Conservation (phyloP, 1,284 basidiomycete genomes). For the Pholiota adiposa region DNA sequence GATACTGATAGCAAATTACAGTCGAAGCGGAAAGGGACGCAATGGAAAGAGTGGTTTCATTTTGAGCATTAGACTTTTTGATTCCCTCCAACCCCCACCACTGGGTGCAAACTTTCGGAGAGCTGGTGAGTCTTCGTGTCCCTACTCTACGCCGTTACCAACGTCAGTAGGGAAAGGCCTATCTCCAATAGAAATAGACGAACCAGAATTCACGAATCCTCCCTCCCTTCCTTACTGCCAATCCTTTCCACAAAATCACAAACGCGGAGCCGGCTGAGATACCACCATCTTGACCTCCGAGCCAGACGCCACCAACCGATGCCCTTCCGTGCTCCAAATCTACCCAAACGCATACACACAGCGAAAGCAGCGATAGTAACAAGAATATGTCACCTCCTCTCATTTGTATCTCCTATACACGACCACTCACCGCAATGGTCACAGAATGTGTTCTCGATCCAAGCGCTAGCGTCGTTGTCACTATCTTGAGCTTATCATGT, state of each 20-base stretch:
- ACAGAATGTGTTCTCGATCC: constrained; percentile 40
- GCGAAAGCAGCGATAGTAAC: not conserved
- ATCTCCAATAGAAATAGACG: too few relatives aligned
- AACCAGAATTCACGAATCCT: too few relatives aligned
- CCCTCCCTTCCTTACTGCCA: too few relatives aligned
- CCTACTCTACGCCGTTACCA: too few relatives aligned
- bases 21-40: too few relatives aligned
- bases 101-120: too few relatives aligned
- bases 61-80: too few relatives aligned
- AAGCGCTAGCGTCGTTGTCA: constrained; percentile 43
- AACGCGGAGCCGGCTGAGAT: not conserved
- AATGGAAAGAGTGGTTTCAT: too few relatives aligned
- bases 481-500: constrained; percentile 44
- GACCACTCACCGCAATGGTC: constrained; percentile 45
- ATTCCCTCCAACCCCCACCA: too few relatives aligned
- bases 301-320: constrained; percentile 47
- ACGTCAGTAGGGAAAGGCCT: too few relatives aligned
- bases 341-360: constrained; percentile 21
- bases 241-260: too few relatives aligned
- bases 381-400: not conserved
- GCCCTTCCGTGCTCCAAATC: constrained; percentile 51
- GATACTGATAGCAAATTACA: not conserved
- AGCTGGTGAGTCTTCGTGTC: too few relatives aligned
- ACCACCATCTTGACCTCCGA: constrained; percentile 51
- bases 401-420: not conserved